A percentile compares a stretch with the other conserved stretches of the same genome.
These are phyloP conservation scores for Teunomyces barrocoloradensis DNA, from an alignment of 805 yeast genomes.

Conservation along the genomic window DNA sequence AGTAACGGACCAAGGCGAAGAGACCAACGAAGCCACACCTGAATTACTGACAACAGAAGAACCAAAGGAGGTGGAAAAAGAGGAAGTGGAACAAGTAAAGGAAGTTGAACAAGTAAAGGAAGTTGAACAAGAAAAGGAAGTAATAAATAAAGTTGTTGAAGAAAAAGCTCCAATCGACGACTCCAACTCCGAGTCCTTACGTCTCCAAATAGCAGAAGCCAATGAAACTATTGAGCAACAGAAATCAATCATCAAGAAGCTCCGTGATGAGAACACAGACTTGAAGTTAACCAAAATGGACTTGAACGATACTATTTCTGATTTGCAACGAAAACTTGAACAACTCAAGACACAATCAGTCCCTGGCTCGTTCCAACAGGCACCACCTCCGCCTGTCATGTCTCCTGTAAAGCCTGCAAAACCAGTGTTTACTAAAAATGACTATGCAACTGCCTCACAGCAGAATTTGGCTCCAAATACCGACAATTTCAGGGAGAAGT, in stretches of 20 bases:
- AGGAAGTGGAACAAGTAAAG: background rate
- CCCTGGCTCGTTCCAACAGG: constrained; percentile 5
- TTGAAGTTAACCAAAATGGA: constrained; percentile 40
- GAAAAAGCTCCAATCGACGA: background rate
- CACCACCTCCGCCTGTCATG: constrained; percentile 3
- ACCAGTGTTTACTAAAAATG: constrained; percentile 28
- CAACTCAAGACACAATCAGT: constrained; percentile 9
- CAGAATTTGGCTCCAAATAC: constrained; percentile 26
- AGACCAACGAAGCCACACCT: constrained; percentile 1
- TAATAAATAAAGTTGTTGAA: background rate
- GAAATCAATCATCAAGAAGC: constrained; percentile 31
- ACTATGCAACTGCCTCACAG: constrained; percentile 27
- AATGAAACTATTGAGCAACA: constrained; percentile 27
- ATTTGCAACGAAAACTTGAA: constrained; percentile 23
- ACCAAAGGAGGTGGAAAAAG: constrained; percentile 4
- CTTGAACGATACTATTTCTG: constrained; percentile 31
- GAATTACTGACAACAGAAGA: constrained; percentile 7
- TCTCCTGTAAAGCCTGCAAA: constrained; percentile 23
- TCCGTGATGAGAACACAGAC: constrained; percentile 43
- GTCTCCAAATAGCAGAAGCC: constrained; percentile 1
- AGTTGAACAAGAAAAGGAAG: background rate
- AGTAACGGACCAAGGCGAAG: constrained; percentile 5
- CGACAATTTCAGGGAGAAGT: constrained; percentile 52
- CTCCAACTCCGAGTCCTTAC: background rate
- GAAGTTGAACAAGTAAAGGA: constrained; percentile 2